Conservation (phyloP, 257 asterid genomes). For the Solanum chilense region DNA sequence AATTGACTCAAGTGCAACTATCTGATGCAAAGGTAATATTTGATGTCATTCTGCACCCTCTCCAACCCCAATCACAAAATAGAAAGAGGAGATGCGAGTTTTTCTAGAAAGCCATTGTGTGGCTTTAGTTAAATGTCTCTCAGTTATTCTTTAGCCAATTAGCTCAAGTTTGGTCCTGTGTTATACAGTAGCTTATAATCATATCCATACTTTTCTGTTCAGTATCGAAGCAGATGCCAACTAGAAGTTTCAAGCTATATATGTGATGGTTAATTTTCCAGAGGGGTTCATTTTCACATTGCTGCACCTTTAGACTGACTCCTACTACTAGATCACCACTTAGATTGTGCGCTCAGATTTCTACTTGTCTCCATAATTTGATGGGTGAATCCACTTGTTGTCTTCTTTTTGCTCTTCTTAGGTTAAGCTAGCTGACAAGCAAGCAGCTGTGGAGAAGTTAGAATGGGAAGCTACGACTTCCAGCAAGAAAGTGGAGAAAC, state of each 20-base stretch:
- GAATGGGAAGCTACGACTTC: constrained; percentile 87
- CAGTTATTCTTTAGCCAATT: not conserved
- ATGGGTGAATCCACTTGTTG: not conserved
- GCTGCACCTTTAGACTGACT: not conserved
- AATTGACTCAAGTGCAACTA: constrained; percentile 67
- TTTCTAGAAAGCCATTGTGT: not conserved
- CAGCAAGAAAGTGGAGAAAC: constrained; percentile 57
- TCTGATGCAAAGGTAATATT: constrained; percentile 67
- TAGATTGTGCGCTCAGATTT: not conserved
- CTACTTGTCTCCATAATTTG: not conserved
- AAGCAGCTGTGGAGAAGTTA: constrained; percentile 87
- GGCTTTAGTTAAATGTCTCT: not conserved
- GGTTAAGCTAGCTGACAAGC: constrained; percentile 96
- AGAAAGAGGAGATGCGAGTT: not conserved
- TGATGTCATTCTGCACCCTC: not conserved
- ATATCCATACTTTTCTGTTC: not conserved
- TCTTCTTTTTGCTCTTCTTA: constrained; percentile 5
- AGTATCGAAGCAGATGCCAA: not conserved
- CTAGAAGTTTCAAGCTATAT: not conserved
- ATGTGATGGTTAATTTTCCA: not conserved
- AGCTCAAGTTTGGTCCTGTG: not conserved
- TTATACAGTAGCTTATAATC: not conserved
- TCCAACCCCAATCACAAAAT: not conserved
- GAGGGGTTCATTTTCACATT: not conserved
- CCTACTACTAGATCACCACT: not conserved